Evolutionary conservation across 129 eudicot genomes (phyloP), one percentile per base, ranked within the genome.

Genomic region (Lactuca saligna): DNA sequence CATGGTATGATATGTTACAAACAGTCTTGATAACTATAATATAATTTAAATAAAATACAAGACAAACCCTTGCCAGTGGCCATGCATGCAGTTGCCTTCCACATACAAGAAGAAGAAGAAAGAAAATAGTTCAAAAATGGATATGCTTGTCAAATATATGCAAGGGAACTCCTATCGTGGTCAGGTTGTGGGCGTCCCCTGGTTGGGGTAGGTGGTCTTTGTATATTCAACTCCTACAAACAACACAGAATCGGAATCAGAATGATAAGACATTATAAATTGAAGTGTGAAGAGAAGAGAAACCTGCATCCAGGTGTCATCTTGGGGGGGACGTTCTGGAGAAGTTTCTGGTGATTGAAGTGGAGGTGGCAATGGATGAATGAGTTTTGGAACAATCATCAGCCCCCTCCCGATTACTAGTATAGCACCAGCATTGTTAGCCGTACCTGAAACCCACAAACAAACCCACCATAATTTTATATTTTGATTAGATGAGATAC

Each of bases 361-460:
- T 60, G 91, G 98, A 33, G 98, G 98, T 2, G 98, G 98, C 70
- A 92, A 70, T 10, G 96, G 98, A 84, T 92, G 98, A 67, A 92
- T 92, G 66, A 92, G 73, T 71, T 92, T 92, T 7, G 98, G 98
- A 66, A 92, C 95, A 58, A 92, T 78, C 58, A 92, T 87, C 66
- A 92, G 79, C 66, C 98, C 96, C 79, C 98, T 81, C 46, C 98
- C 98, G 38, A 92, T 86, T 37, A 92, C 98, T 53, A 92, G 55
- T 79, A 92, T 92, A 9, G 98, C 98, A 57, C 98, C 98, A 35
- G 98, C 98, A 78, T 92, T 92, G 74, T 92, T 92, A 14, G 98
- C 98, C 12, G 96, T 86, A 10, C 98, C 98, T 91, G 81, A 65
- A 44, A 81, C 10, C 34, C 57, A 25, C 1, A 25, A 46, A 38